Conservation (phyloP, 1,284 basidiomycete genomes). For the Neotropicomus parvogracilis region DNA sequence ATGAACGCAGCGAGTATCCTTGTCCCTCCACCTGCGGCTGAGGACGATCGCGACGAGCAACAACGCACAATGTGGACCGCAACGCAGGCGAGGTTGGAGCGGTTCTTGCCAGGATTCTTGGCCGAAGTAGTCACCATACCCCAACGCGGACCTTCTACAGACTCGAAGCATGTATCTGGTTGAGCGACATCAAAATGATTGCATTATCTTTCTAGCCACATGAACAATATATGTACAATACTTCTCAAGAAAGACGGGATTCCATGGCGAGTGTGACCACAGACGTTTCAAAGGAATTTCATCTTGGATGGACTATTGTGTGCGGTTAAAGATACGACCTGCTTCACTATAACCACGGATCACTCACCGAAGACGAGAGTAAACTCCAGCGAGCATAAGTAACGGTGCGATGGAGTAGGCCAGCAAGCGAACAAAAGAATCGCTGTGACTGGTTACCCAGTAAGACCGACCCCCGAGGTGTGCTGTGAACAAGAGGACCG, state of each 20-base stretch:
- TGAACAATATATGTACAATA: constrained; percentile 1
- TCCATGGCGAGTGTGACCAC: neutral
- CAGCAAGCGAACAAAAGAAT: constrained; percentile 42
- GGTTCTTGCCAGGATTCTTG: constrained; percentile 87
- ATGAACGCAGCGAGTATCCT: constrained; percentile 89
- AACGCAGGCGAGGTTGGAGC: constrained; percentile 81
- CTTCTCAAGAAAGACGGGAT: neutral
- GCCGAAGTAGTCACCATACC: constrained; percentile 60
- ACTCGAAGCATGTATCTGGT: constrained; percentile 14
- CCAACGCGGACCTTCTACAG: constrained; percentile 13
- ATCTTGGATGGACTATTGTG: constrained; percentile 47
- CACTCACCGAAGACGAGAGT: constrained; percentile 45
- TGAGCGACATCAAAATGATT: constrained; percentile 11
- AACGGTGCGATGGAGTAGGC: constrained; percentile 55
- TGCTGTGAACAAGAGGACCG: constrained; percentile 51
- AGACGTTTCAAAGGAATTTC: constrained; percentile 38
- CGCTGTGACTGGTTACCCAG: constrained; percentile 45
- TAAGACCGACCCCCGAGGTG: constrained; percentile 62
- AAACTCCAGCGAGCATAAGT: constrained; percentile 39
- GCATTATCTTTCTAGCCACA: constrained; percentile 6
- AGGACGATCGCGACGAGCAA: constrained; percentile 55
- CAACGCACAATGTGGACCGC: constrained; percentile 81
- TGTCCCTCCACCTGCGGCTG: constrained; percentile 58
- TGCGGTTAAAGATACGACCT: constrained; percentile 4
- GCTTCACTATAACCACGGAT: neutral